Conservation (phyloP, 2,329 filamentous ascomycete genomes). For the Penicillium sp. region DNA sequence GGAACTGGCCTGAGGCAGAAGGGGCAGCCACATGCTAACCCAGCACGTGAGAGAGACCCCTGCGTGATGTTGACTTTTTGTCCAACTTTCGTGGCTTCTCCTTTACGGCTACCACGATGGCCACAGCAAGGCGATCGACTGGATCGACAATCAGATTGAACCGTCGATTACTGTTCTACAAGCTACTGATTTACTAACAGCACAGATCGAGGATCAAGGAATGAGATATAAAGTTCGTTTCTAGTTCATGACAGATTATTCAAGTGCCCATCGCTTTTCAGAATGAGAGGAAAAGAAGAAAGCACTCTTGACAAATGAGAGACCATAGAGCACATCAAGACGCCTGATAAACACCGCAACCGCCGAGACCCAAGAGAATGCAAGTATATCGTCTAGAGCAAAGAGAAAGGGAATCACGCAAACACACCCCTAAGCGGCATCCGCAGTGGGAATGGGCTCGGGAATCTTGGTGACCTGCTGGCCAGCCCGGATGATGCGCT, state of each 20-base stretch:
- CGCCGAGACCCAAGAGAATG: constrained; percentile 27
- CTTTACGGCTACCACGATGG: background rate
- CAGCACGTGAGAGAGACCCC: background rate
- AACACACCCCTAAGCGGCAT: constrained; percentile 61
- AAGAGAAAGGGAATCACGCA: constrained; percentile 7
- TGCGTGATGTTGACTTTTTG: background rate
- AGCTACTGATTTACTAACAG: background rate
- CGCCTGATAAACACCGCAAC: constrained; percentile 15
- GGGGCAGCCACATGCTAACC: background rate
- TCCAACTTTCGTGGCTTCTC: background rate
- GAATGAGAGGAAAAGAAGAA: constrained; percentile 12
- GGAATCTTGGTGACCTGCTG: constrained; percentile 81
- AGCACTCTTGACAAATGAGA: constrained; percentile 6
- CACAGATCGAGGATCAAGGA: background rate
- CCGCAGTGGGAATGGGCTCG: constrained; percentile 78
- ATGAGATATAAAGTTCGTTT: constrained; percentile 24
- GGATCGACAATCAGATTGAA: background rate
- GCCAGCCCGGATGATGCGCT: constrained; percentile 83
- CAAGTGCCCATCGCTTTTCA: constrained; percentile 26
- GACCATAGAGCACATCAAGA: constrained; percentile 12
- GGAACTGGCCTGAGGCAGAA: background rate
- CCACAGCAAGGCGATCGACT: background rate
- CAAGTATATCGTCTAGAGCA: constrained; percentile 22
- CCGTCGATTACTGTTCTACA: background rate
- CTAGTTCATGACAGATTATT: constrained; percentile 32